Percentiles rank a stretch among this genome's conserved stretches.
Evolutionary conservation across 2,329 filamentous ascomycete species (phyloP).

Genomic region (Pseudonectria buxi): DNA sequence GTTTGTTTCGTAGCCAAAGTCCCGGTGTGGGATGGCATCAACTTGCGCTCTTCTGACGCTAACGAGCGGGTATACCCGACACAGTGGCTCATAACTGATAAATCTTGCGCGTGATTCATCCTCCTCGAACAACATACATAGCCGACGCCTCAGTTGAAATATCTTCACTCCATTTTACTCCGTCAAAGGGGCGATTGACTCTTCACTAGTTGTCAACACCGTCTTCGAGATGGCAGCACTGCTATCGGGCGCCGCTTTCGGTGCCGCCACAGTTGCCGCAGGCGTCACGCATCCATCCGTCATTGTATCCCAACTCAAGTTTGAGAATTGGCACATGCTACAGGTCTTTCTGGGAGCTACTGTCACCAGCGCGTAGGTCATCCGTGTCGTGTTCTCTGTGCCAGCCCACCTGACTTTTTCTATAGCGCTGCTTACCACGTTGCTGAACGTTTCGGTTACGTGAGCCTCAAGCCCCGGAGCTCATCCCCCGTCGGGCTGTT

Average conservation of each 20-base stretch:
- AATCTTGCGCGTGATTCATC: too few species aligned
- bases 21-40: conserved; percentile 6
- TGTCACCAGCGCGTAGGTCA: conserved; percentile 53
- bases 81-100: too few species aligned
- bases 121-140: too few species aligned
- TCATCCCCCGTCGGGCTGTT: conserved; percentile 48
- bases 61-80: neutral
- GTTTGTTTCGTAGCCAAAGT: too few species aligned
- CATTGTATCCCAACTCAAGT: conserved; percentile 53
- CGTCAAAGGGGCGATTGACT: neutral
- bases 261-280: conserved; percentile 52
- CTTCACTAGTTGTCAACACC: neutral
- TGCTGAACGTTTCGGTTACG: conserved; percentile 36
- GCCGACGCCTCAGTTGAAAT: too few species aligned
- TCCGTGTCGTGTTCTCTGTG: neutral
- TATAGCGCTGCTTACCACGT: conserved; percentile 39
- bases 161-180: too few species aligned
- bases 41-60: conserved; percentile 6
- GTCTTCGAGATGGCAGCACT: conserved; percentile 25
- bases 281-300: conserved; percentile 55
- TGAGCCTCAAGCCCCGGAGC: conserved; percentile 39
- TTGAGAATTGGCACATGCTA: conserved; percentile 59
- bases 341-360: conserved; percentile 58
- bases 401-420: neutral
- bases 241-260: conserved; percentile 52